Conservation (phyloP, 2,329 filamentous ascomycete species). For the Aureobasidium sp. region DNA sequence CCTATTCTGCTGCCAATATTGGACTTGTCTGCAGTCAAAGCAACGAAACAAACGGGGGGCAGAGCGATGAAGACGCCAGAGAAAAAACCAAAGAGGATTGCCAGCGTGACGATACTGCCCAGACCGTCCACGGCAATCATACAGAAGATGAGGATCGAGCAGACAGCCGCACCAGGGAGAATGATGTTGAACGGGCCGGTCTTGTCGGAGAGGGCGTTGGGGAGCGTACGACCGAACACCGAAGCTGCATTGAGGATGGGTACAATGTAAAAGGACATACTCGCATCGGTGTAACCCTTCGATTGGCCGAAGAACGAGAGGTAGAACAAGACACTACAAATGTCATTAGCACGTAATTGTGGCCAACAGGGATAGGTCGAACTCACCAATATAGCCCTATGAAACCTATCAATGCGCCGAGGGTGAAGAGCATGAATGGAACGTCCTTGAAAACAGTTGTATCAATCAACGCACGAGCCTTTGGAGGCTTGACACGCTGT, state of each 20-base stretch:
- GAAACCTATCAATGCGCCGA: conserved; percentile 29
- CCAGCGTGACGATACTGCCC: conserved; percentile 27
- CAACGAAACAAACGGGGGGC: conserved; percentile 33
- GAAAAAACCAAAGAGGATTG: conserved; percentile 36
- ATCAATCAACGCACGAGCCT: conserved; percentile 32
- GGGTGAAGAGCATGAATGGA: conserved; percentile 30
- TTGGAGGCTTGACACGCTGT: conserved; percentile 30
- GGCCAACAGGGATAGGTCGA: too few species aligned
- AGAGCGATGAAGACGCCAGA: conserved; percentile 37
- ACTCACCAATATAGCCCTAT: too few species aligned
- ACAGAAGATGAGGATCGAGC: conserved; percentile 30
- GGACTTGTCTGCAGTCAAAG: conserved; percentile 33
- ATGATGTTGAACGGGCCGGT: conserved; percentile 33
- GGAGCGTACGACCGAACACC: conserved; percentile 33
- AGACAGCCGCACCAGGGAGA: conserved; percentile 24
- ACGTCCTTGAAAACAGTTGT: conserved; percentile 32
- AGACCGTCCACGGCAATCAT: conserved; percentile 29
- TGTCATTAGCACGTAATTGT: too few species aligned
- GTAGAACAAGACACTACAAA: conserved; percentile 38
- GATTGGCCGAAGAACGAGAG: conserved; percentile 31
- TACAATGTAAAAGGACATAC: conserved; percentile 36
- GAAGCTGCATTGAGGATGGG: conserved; percentile 36
- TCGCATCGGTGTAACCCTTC: conserved; percentile 24
- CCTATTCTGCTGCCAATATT: conserved; percentile 39
- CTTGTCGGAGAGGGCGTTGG: conserved; percentile 32